Base-by-base conservation (phyloP, 768 basidiomycete genomes). In the Russula olivacea region DNA sequence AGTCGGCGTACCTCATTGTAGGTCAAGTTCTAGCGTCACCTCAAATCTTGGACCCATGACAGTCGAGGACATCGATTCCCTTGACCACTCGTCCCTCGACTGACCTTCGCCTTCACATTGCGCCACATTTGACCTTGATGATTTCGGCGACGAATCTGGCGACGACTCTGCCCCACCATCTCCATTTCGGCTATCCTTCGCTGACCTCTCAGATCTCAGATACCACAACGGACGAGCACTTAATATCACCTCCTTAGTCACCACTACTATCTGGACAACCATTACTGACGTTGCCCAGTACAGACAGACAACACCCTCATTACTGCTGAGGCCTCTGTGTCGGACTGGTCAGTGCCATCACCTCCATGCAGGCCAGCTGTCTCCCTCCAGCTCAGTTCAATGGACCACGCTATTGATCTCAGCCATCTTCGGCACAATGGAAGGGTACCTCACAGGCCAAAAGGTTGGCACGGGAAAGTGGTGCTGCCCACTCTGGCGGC, bases 201-300 rank as follows among this genome's bases (percentile, higher is more conserved):
- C 64, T 17, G 60, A 66, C 23, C 64, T n/a, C n/a, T n/a, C n/a
- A n/a, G n/a, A n/a, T 67, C 28, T 53, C 64, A 36, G 66, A 66
- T 50, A 41, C 14, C 15, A 10, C 14, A 3, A 52, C 53, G 58
- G 38, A 56, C 10, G 50, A 45, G 11, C 38, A 23, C 2, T 40
- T 49, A 19, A 47, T 53, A 0, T 58, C 55, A 6, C 62, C 55
- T 2, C 58, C 47, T 19, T 21, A 58, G 54, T 51, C 61, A 12
- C 50, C 52, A 19, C 38, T 58, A 14, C 48, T 56, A 11, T 17
- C 53, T 25, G 64, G 63, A 36, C 63, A 36, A 36, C 66, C 67
- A 4, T 63, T 79, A 14, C 58, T 78, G 32, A 75, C 77, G 1
- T 73, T 79, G 14, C 79, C 78, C 1, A 79, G 78, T 6, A 78